Base-by-base conservation (phyloP, 129 eudicot species). In the Apium graveolens region DNA sequence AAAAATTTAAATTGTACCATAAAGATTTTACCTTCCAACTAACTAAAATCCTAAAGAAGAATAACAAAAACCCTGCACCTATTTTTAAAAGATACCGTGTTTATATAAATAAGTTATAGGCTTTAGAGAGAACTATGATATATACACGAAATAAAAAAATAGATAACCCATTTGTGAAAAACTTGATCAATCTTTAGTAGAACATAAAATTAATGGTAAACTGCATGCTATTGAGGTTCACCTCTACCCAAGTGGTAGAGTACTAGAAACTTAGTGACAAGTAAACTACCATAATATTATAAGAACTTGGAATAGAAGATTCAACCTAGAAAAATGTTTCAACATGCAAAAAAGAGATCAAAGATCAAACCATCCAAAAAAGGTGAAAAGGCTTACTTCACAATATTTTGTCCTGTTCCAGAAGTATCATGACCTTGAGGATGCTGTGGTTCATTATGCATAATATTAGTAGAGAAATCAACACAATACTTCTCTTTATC, bases 401-500 rank as follows among this genome's bases (percentile, higher is more conserved):
- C 89, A 71, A 91, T 84, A 81, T 92, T 62, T 63, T 55, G 73
- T 68, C 85, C 82, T 37, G 76, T 29, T n/a, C 81, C 63, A 75
- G 79, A 83, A n/a, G 84, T 24, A 21, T 84, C 78, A 46, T 41
- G 82, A 35, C 69, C 81, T 31, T 82, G 80, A 57, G 87, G 84
- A 73, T 85, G 69, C 51, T 72, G 89, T 60, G 88, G 55, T 66
- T 77, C 95, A 34, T 88, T 89, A 78, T 85, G 88, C 70, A 48
- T 70, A 18, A 82, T 86, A 78, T 94, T 94, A 78, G 82, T 86
- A 75, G 87, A 91, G 70, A 94, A 94, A 83, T 94, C 98, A 72
- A 91, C 98, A 88, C 97, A 94, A 66, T 91, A 94, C 85, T 89
- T 91, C 84, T 94, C 98, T 27, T 85, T 80, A 48, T 93, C 98